Conservation (phyloP, 179 eudicot species). For the Silene coronaria region DNA sequence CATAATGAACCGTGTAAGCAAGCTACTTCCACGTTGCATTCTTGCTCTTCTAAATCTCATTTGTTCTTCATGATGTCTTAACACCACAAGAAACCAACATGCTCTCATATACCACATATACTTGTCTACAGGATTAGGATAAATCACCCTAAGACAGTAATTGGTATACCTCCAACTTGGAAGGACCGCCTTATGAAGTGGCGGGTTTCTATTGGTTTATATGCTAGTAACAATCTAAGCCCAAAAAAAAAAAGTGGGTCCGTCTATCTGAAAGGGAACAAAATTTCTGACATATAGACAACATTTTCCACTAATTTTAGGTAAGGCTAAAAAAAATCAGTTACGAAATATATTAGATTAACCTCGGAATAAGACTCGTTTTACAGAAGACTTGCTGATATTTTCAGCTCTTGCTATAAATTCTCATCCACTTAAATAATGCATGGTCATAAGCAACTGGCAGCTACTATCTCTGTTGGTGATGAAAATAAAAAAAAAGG, state of each 20-base stretch:
- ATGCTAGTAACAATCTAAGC: conserved; percentile 14
- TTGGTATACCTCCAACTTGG: conserved; percentile 4
- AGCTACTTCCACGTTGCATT: conserved; percentile 26
- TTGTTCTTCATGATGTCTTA: not conserved
- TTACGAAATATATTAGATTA: not conserved
- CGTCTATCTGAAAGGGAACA: not conserved
- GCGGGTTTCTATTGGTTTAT: conserved; percentile 12
- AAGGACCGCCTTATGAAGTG: conserved; percentile 24
- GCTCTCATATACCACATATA: conserved; percentile 22
- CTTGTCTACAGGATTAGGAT: conserved; percentile 12
- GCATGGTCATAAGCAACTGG: conserved; percentile 29
- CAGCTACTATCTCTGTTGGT: conserved; percentile 7
- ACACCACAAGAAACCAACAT: conserved; percentile 11
- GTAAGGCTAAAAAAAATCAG: not conserved
- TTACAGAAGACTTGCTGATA: not conserved
- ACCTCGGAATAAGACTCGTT: not conserved
- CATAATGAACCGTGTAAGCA: conserved; percentile 30
- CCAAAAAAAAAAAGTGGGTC: conserved; percentile 21
- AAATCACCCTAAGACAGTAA: not conserved
- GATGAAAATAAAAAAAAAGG: conserved; percentile 3
- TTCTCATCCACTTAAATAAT: conserved; percentile 52
- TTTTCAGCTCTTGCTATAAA: not conserved
- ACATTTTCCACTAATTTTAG: not conserved
- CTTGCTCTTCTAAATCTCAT: conserved; percentile 12
- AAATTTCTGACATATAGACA: conserved; percentile 11